Evolutionary conservation across 495 filamentous ascomycete species (phyloP).

Genomic region (Monascus purpureus): DNA sequence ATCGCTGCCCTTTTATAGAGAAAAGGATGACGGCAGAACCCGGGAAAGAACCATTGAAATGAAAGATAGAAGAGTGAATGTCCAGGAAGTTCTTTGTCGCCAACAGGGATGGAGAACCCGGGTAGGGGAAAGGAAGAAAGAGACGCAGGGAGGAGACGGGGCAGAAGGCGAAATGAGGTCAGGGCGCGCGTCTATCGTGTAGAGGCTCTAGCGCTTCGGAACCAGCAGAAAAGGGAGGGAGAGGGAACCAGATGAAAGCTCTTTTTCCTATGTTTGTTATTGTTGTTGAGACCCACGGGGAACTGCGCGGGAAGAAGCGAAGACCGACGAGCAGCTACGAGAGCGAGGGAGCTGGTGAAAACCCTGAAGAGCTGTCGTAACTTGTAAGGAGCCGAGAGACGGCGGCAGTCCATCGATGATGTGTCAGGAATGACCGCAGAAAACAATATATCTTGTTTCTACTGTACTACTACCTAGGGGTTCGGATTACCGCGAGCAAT

Average conservation of each 20-base stretch:
- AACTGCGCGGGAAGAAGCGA: conserved; percentile 8
- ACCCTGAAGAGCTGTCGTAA: conserved; percentile 3
- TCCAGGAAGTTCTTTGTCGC: conserved; percentile 4
- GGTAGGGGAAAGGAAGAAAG: conserved; percentile 3
- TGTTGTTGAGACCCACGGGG: conserved; percentile 27
- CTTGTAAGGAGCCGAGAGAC: too few species aligned
- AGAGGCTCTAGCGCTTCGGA: too few species aligned
- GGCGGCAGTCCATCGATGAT: too few species aligned
- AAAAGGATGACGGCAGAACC: background rate
- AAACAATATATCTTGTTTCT: too few species aligned
- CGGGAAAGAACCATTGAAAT: conserved; percentile 3
- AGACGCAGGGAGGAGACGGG: conserved; percentile 1
- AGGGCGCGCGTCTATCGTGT: too few species aligned
- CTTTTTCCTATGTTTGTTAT: conserved; percentile 2
- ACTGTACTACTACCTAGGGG: too few species aligned
- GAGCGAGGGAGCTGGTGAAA: conserved; percentile 13
- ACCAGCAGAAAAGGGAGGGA: too few species aligned
- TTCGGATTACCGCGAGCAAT: too few species aligned
- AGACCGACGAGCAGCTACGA: background rate
- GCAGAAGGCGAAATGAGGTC: background rate
- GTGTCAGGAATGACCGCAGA: too few species aligned
- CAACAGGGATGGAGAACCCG: conserved; percentile 1
- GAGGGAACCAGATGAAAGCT: conserved; percentile 2
- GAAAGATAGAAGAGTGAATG: conserved; percentile 3
- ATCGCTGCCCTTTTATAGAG: too few species aligned